These are phyloP conservation scores for Pleurotus tuber-regium DNA, from an alignment of 768 basidiomycete species.

Conservation along the genomic window DNA sequence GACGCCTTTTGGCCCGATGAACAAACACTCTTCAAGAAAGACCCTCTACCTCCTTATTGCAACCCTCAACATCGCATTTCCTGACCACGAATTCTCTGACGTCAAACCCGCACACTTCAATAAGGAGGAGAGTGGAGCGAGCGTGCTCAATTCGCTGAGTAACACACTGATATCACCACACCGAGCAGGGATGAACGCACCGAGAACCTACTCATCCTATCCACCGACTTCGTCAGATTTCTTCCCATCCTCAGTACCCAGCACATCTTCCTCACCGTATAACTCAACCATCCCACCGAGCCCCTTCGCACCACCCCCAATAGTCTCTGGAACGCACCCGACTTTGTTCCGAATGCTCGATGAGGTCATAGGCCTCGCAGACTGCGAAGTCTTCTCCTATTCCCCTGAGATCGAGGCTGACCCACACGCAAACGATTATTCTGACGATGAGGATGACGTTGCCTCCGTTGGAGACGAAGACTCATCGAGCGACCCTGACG, in stretches of 20 bases:
- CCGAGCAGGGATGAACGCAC: conserved; percentile 61
- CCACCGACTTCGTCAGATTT: conserved; percentile 70
- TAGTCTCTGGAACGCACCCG: conserved; percentile 84
- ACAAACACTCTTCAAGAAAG: conserved; percentile 82
- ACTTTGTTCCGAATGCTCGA: conserved; percentile 84
- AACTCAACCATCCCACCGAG: conserved; percentile 49
- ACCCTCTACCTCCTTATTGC: conserved; percentile 95
- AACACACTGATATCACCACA: conserved; percentile 77
- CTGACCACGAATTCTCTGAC: conserved; percentile 96
- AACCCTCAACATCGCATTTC: conserved; percentile 95
- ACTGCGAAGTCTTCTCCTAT: conserved; percentile 96
- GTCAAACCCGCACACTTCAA: conserved; percentile 88
- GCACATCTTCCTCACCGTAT: conserved; percentile 68
- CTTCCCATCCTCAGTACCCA: conserved; percentile 74
- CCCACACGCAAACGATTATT: conserved; percentile 84
- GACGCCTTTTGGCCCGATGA: conserved; percentile 90
- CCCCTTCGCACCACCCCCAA: conserved; percentile 69
- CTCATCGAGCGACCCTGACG: conserved; percentile 57
- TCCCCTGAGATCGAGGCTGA: conserved; percentile 91
- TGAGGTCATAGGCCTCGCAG: conserved; percentile 84
- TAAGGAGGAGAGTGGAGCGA: conserved; percentile 76
- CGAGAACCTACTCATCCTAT: conserved; percentile 84
- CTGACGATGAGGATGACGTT: conserved; percentile 76
- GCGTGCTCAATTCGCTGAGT: conserved; percentile 81
- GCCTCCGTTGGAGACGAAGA: conserved; percentile 66